phyloP scores from a whole-genome alignment of 2,329 filamentous ascomycete species.

The Pyrenochaeta sp. region DNA sequence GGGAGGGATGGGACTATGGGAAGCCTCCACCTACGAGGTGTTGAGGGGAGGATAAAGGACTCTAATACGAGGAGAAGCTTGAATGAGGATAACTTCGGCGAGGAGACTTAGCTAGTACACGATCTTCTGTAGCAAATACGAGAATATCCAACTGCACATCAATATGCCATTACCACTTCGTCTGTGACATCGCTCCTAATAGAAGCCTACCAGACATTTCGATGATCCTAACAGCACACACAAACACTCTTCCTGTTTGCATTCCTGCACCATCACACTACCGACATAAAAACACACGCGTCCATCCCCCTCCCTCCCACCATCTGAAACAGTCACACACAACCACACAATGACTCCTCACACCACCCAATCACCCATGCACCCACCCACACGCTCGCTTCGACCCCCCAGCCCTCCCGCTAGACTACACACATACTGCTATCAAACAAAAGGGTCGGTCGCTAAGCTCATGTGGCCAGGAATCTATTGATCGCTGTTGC shows the following conservation, averaged over 20 bases:
- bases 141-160: conserved; percentile 20
- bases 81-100: conserved; percentile 17
- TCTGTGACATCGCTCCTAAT: conserved; percentile 17
- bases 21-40: conserved; percentile 25
- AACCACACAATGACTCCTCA: conserved; percentile 12
- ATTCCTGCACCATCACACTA: neutral
- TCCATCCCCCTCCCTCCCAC: neutral
- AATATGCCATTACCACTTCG: conserved; percentile 19
- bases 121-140: neutral
- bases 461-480: conserved; percentile 28
- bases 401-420: neutral
- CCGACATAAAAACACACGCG: conserved; percentile 1
- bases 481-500: conserved; percentile 15
- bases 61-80: conserved; percentile 9
- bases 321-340: conserved; percentile 26
- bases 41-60: conserved; percentile 20
- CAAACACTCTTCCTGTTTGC: neutral
- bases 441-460: neutral
- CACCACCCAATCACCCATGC: conserved; percentile 10
- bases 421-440: neutral
- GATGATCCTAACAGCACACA: neutral
- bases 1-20: conserved; percentile 4
- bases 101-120: conserved; percentile 1
- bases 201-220: neutral
- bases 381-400: conserved; percentile 11